phyloP scores from a whole-genome alignment of 306 rosid species.

The Betula pendula region DNA sequence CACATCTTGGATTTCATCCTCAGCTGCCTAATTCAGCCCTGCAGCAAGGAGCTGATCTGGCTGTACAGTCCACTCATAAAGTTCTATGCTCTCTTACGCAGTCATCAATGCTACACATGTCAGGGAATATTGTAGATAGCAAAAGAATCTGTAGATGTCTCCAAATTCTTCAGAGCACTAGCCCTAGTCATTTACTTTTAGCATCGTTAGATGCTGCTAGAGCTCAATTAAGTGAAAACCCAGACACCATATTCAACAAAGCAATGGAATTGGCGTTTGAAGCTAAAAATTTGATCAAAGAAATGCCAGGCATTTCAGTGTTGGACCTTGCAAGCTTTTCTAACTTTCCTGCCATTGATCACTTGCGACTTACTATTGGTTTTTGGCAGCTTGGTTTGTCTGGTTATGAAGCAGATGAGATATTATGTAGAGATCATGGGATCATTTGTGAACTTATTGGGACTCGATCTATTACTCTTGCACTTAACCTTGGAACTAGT shows the following conservation, averaged over 20 bases:
- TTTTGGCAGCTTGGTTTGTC: conserved; percentile 77
- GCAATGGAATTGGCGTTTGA: conserved; percentile 58
- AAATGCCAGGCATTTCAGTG: conserved; percentile 55
- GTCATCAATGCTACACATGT: conserved; percentile 89
- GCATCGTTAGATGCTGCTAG: conserved; percentile 92
- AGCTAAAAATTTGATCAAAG: conserved; percentile 41
- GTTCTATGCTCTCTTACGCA: conserved; percentile 85
- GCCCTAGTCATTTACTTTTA: conserved; percentile 86
- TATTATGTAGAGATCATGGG: conserved; percentile 50
- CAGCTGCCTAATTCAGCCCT: conserved; percentile 70
- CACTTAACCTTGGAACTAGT: conserved; percentile 70
- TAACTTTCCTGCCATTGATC: conserved; percentile 52
- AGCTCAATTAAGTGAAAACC: conserved; percentile 74
- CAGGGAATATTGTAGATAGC: conserved; percentile 53
- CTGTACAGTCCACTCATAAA: conserved; percentile 78
- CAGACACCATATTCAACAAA: conserved; percentile 47
- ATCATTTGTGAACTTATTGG: conserved; percentile 81
- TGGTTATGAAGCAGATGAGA: conserved; percentile 78
- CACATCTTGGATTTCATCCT: conserved; percentile 83
- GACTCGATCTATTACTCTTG: conserved; percentile 60
- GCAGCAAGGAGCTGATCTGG: conserved; percentile 75
- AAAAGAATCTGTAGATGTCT: conserved; percentile 67
- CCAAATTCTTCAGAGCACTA: conserved; percentile 79
- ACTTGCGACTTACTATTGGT: conserved; percentile 73
- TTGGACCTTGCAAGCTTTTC: conserved; percentile 53